Percentiles rank a stretch among this genome's conserved stretches.
Evolutionary conservation across 306 rosid species (phyloP).

Genomic region (Canavalia ensiformis): DNA sequence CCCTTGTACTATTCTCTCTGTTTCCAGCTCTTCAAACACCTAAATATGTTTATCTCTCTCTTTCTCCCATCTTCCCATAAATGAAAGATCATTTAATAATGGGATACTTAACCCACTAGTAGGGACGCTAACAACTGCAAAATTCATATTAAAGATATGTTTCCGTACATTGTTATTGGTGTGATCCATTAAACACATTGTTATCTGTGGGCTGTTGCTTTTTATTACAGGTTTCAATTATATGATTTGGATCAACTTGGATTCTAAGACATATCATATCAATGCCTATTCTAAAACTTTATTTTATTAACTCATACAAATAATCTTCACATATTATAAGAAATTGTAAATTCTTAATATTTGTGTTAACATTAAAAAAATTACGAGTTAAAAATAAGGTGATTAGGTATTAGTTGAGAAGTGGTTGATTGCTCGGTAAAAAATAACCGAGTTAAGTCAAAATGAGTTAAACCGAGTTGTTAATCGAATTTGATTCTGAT

Average conservation of each 20-base stretch:
- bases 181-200: not conserved
- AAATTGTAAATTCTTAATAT: not conserved
- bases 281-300: not conserved
- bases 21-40: conserved; percentile 20
- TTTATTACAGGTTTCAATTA: conserved; percentile 5
- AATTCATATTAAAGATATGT: not conserved
- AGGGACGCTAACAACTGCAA: conserved; percentile 10
- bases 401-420: too few species aligned
- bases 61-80: not conserved
- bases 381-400: too few species aligned
- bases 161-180: not conserved
- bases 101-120: not conserved
- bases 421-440: too few species aligned
- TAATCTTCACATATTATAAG: not conserved
- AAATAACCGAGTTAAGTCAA: too few species aligned
- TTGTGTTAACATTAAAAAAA: not conserved
- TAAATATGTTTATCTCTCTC: not conserved
- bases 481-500: too few species aligned
- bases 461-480: too few species aligned
- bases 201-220: not conserved
- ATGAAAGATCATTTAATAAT: conserved; percentile 10
- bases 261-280: not conserved
- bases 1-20: not conserved
- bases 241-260: conserved; percentile 25
- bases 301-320: not conserved